Evolutionary conservation across 2,329 filamentous ascomycete genomes (phyloP).

Genomic region (Sarocladium oryzae): DNA sequence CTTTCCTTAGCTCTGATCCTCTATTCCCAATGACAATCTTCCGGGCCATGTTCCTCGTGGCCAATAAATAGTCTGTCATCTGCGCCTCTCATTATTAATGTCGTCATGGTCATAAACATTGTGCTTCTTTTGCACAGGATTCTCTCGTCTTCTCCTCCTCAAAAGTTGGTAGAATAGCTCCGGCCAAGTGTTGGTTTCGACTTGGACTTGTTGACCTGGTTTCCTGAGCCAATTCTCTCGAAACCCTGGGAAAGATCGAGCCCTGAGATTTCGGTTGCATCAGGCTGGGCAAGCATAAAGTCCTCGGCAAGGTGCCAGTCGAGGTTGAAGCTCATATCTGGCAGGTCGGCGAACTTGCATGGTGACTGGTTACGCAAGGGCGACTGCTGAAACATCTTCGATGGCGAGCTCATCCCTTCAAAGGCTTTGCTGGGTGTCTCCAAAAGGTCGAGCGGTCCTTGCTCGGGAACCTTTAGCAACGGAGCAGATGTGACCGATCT

Average conservation of each 20-base stretch:
- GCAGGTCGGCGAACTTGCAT: slow-evolving; percentile 37
- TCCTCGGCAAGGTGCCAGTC: slow-evolving; percentile 34
- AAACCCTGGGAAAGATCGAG: slow-evolving; percentile 72
- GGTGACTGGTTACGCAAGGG: slow-evolving; percentile 37
- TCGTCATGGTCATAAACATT: slow-evolving; percentile 10
- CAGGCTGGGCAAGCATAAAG: slow-evolving; percentile 38
- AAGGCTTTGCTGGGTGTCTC: slow-evolving; percentile 54
- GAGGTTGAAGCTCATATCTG: slow-evolving; percentile 29
- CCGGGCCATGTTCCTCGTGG: neutral
- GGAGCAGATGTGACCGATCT: slow-evolving; percentile 46
- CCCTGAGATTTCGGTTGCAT: slow-evolving; percentile 49
- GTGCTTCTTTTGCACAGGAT: neutral
- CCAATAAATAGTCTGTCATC: slow-evolving; percentile 6
- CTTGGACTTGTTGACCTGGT: slow-evolving; percentile 24
- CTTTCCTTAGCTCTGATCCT: neutral
- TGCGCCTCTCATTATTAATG: slow-evolving; percentile 9
- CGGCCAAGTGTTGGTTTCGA: slow-evolving; percentile 30
- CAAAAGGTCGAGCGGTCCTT: slow-evolving; percentile 31
- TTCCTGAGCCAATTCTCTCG: slow-evolving; percentile 59
- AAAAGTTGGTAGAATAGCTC: slow-evolving; percentile 32
- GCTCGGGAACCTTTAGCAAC: slow-evolving; percentile 40
- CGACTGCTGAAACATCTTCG: slow-evolving; percentile 38
- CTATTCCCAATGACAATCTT: neutral
- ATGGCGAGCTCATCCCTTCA: slow-evolving; percentile 46
- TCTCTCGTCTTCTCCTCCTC: slow-evolving; percentile 11